These are phyloP conservation scores for Pneumocystis carinii DNA, from an alignment of 1,139 yeast species.

Conservation along the genomic window DNA sequence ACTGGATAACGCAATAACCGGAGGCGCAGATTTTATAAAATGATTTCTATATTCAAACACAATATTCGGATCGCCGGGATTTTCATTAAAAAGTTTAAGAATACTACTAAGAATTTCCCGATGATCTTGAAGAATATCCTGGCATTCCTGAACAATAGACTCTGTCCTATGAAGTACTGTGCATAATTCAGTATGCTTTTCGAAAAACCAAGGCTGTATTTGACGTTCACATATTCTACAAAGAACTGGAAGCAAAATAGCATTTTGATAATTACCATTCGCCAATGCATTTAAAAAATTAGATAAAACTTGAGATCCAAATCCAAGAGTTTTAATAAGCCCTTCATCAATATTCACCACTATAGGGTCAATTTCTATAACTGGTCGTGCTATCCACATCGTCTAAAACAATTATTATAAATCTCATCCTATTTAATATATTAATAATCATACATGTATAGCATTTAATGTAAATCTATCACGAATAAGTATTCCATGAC, in stretches of 20 bases:
- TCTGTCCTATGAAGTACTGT: constrained; percentile 70
- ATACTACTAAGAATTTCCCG: constrained; percentile 37
- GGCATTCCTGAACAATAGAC: constrained; percentile 61
- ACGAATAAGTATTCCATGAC: constrained; percentile 87
- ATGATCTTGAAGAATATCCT: constrained; percentile 67
- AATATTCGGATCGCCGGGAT: constrained; percentile 3
- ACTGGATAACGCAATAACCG: not conserved
- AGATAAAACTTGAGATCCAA: constrained; percentile 75
- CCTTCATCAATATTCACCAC: constrained; percentile 53
- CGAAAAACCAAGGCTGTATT: constrained; percentile 96
- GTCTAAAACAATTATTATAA: constrained; percentile 26
- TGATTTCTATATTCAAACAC: constrained; percentile 12
- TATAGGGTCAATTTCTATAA: constrained; percentile 42
- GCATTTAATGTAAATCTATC: constrained; percentile 46
- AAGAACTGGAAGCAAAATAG: constrained; percentile 54
- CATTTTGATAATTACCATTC: constrained; percentile 42
- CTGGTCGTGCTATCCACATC: constrained; percentile 86
- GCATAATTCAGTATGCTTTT: constrained; percentile 78
- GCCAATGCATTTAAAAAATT: constrained; percentile 52
- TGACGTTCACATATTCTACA: constrained; percentile 85
- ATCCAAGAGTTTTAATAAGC: constrained; percentile 61
- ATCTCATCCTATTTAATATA: not conserved
- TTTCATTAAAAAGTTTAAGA: constrained; percentile 25
- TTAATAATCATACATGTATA: constrained; percentile 32
- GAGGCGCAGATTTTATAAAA: constrained; percentile 6